Evolutionary conservation across 2,329 filamentous ascomycete genomes (phyloP).

Genomic region (Passalora sequoiae): DNA sequence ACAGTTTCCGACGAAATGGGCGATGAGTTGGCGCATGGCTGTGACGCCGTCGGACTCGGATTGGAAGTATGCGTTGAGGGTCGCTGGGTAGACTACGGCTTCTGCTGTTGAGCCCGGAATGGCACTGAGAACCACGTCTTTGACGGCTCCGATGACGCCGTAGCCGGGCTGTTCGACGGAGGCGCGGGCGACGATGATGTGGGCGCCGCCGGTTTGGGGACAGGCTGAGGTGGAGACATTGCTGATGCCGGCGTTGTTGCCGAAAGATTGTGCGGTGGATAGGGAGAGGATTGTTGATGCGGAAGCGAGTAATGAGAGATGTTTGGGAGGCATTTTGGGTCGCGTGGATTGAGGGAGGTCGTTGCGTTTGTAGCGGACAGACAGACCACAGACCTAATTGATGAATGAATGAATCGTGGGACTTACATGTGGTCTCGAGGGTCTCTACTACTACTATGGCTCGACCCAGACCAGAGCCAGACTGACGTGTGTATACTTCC

Average conservation of each 20-base stretch:
- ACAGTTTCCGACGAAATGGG: conserved; percentile 16
- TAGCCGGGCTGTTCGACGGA: conserved; percentile 17
- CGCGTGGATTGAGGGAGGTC: no score
- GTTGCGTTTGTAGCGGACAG: no score
- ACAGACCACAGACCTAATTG: no score
- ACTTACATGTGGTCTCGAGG: no score
- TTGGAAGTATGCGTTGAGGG: conserved; percentile 17
- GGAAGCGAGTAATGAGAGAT: not conserved
- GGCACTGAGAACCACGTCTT: conserved; percentile 13
- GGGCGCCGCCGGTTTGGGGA: conserved; percentile 12
- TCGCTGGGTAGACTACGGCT: conserved; percentile 18
- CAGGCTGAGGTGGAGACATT: conserved; percentile 17
- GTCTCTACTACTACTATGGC: no score
- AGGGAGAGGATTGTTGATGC: not conserved
- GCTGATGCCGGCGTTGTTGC: conserved; percentile 4
- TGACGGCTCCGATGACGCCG: conserved; percentile 17
- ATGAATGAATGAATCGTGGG: no score
- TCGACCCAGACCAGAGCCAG: no score
- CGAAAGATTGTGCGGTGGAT: not conserved
- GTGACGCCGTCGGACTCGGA: conserved; percentile 18
- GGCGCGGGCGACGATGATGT: conserved; percentile 22
- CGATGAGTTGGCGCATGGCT: conserved; percentile 12
- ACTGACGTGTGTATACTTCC: no score
- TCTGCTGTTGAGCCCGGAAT: conserved; percentile 16
- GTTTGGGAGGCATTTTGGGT: not conserved